Conservation (phyloP, 495 filamentous ascomycete species). For the Halenospora varia region DNA sequence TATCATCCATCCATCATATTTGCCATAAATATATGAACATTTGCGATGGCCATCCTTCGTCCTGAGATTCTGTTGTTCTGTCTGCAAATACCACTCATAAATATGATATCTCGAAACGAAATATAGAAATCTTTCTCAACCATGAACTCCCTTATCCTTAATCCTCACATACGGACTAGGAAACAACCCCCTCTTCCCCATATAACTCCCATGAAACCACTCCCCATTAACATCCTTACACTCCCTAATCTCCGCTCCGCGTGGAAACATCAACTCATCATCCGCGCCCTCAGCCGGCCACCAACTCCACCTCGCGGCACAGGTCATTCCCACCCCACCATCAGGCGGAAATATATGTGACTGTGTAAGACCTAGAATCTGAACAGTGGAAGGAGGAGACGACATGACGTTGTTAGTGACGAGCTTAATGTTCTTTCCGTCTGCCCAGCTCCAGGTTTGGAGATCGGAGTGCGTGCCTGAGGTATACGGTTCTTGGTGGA, state of each 20-base stretch:
- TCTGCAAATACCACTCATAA: too few relatives aligned
- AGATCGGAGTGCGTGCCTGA: slow-evolving; percentile 16
- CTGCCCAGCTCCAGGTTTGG: slow-evolving; percentile 24
- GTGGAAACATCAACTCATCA: slow-evolving; percentile 81
- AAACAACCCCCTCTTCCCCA: slow-evolving; percentile 69
- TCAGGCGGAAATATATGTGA: slow-evolving; percentile 56
- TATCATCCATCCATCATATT: too few relatives aligned
- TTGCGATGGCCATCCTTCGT: too few relatives aligned
- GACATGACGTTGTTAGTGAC: slow-evolving; percentile 38
- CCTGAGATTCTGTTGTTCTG: too few relatives aligned
- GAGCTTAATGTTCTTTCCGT: slow-evolving; percentile 12
- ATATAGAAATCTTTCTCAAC: too few relatives aligned
- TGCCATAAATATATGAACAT: too few relatives aligned
- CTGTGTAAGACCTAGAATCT: not conserved
- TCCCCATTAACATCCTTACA: slow-evolving; percentile 80
- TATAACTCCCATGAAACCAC: slow-evolving; percentile 81
- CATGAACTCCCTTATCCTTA: slow-evolving; percentile 25
- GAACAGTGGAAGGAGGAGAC: slow-evolving; percentile 16
- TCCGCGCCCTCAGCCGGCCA: slow-evolving; percentile 54
- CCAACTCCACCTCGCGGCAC: slow-evolving; percentile 67
- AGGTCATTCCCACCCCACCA: slow-evolving; percentile 60
- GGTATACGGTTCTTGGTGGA: slow-evolving; percentile 49
- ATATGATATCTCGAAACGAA: too few relatives aligned
- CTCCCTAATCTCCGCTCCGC: slow-evolving; percentile 75
- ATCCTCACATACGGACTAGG: slow-evolving; percentile 64